Evolutionary conservation across 371 early-diverging fungal genomes (phyloP).

Genomic region (Massospora cicadina): DNA sequence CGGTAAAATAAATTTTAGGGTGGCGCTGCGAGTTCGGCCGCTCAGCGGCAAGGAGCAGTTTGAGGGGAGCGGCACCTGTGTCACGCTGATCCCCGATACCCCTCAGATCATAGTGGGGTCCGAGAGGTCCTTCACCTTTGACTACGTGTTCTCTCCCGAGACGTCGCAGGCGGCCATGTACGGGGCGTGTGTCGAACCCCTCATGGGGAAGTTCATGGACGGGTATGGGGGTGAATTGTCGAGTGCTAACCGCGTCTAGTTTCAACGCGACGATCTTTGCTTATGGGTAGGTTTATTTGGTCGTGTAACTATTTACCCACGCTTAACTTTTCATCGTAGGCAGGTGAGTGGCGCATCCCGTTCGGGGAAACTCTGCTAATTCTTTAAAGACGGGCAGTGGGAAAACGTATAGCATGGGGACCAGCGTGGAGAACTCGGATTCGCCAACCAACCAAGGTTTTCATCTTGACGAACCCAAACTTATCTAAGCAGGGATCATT

Average conservation of each 20-base stretch:
- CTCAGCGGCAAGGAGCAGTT: conserved; percentile 53
- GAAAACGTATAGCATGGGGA: conserved; percentile 93
- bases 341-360: background rate
- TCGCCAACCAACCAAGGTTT: conserved; percentile 11
- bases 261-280: conserved; percentile 33
- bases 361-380: background rate
- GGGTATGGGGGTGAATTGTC: conserved; percentile 27
- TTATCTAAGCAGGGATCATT: conserved; percentile 29
- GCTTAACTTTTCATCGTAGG: conserved; percentile 11
- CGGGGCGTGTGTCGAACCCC: conserved; percentile 42
- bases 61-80: conserved; percentile 43
- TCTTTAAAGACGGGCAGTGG: conserved; percentile 33
- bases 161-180: conserved; percentile 58
- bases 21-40: conserved; percentile 65
- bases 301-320: conserved; percentile 42
- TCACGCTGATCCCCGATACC: conserved; percentile 36
- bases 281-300: conserved; percentile 15
- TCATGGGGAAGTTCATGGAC: conserved; percentile 47
- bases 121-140: conserved; percentile 64
- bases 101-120: conserved; percentile 41
- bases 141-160: conserved; percentile 60
- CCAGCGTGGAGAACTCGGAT: conserved; percentile 18
- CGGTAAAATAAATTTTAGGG: too few species aligned
- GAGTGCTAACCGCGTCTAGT: background rate
- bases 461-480: background rate